Conservation (phyloP, 176 grass and related monocot genomes). For the Miscanthus lutarioriparius region DNA sequence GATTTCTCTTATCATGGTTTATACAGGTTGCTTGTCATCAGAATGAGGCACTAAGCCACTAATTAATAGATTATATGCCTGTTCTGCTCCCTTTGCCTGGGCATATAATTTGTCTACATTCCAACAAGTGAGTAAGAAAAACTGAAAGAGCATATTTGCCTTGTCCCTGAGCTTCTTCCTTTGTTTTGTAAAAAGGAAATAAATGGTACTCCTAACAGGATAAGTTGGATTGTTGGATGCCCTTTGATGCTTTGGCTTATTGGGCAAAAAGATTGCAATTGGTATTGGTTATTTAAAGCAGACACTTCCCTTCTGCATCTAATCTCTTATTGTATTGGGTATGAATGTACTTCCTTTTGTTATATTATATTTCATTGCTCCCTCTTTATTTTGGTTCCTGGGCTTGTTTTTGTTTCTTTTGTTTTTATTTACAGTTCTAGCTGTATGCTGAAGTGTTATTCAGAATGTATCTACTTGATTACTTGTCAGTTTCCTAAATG, state of each 20-base stretch:
- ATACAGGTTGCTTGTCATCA: not conserved
- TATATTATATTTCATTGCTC: not conserved
- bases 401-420: not conserved
- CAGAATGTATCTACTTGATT: not conserved
- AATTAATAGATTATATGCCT: too few species aligned
- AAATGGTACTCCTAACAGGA: not conserved
- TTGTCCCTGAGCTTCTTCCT: not conserved
- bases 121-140: not conserved
- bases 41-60: not conserved
- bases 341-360: not conserved
- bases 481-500: not conserved
- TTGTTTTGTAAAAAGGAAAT: not conserved
- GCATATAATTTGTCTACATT: not conserved
- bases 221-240: not conserved
- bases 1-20: not conserved
- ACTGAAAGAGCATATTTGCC: not conserved
- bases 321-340: not conserved
- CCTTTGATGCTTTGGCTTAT: not conserved
- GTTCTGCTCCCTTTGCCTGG: not conserved
- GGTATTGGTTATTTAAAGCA: slow-evolving; percentile 6
- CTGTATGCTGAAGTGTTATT: not conserved
- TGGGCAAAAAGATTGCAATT: not conserved
- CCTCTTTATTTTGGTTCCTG: not conserved
- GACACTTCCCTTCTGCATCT: not conserved
- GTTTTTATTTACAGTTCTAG: not conserved